These are phyloP conservation scores for Mrakia blollopis DNA, from an alignment of 768 basidiomycete species.

Conservation along the genomic window DNA sequence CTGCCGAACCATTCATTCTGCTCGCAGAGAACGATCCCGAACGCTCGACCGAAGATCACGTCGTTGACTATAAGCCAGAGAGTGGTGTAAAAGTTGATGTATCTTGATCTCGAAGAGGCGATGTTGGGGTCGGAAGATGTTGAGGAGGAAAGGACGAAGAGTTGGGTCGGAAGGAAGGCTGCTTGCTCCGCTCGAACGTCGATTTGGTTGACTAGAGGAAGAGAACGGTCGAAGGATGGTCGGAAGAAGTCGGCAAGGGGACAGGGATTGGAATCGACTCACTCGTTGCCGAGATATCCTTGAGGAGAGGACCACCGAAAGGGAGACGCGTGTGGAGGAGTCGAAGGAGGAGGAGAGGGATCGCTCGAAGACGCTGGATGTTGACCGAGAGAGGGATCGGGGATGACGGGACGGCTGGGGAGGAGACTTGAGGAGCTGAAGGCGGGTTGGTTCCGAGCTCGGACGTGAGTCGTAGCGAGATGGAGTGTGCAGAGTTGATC, in stretches of 20 bases:
- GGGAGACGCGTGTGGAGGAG: constrained; percentile 14
- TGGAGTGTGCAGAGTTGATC: constrained; percentile 9
- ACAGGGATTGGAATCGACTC: background rate
- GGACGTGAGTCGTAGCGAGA: background rate
- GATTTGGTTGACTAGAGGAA: constrained; percentile 56
- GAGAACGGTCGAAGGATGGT: background rate
- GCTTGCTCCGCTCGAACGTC: constrained; percentile 56
- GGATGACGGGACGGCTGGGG: no score
- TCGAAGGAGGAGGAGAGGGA: background rate
- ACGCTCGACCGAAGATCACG: constrained; percentile 70
- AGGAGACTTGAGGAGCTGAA: background rate
- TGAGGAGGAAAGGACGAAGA: constrained; percentile 44
- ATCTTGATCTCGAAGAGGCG: background rate
- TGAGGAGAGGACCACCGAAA: constrained; percentile 38
- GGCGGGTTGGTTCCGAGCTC: no score
- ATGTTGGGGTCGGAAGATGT: background rate
- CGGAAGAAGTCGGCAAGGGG: constrained; percentile 12
- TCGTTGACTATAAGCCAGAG: constrained; percentile 91
- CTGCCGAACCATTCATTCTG: constrained; percentile 49
- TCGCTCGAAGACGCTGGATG: background rate
- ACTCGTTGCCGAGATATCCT: constrained; percentile 52
- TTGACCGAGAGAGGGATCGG: background rate
- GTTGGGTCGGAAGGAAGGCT: constrained; percentile 49
- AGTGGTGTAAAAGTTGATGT: constrained; percentile 74
- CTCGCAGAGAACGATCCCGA: constrained; percentile 66